Base-by-base conservation (phyloP, 2,329 filamentous ascomycete species). In the Capronia epimyces region DNA sequence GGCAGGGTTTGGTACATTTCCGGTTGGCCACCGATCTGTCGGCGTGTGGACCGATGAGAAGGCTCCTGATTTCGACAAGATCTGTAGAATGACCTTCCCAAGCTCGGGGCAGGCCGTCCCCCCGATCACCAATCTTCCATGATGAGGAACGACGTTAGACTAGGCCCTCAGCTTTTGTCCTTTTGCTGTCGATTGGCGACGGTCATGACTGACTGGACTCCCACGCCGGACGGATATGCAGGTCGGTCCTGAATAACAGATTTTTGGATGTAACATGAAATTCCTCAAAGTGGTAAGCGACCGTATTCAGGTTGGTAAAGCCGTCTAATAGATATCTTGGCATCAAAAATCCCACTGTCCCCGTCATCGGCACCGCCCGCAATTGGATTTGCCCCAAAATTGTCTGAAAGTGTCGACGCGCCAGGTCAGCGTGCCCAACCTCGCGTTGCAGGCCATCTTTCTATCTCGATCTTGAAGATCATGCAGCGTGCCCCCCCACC, bases 1-100 rank as follows among this genome's bases (percentile, higher is more conserved):
- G 1, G 70, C 77, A 25, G 83, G 83, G 0, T 83, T 72, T 61
- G 83, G 78, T 0, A 52, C 69, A 12, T 87, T 87, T 58, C 71
- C 71, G 0, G 79, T 78, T 32, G 67, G 67, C 9, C 71, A 71
- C 4, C 70, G 74, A 31, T 81, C 79, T 60, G 75, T 84, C 1
- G 75, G 77, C 42, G 76, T 86, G 2, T 87, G 80, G 77, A 52
- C 42, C 2, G 18, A 51, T 20, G 49, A 53, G 6, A 50, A 50
- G 37, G 48, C 55, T 16, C 48, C 55, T 3, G 51, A 43, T 21
- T 53, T 57, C 21, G 51, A 54, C 22, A 49, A 36, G 15, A 20
- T 52, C 21, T 47, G 37, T 25, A 45, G 31, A 15, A 54, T 54
- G 25, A 52, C 51, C n/a, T 57, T 57, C 42, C 55, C 55, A 20